Evolutionary conservation across 257 asterid species (phyloP).

Genomic region (Solanum virginianum): DNA sequence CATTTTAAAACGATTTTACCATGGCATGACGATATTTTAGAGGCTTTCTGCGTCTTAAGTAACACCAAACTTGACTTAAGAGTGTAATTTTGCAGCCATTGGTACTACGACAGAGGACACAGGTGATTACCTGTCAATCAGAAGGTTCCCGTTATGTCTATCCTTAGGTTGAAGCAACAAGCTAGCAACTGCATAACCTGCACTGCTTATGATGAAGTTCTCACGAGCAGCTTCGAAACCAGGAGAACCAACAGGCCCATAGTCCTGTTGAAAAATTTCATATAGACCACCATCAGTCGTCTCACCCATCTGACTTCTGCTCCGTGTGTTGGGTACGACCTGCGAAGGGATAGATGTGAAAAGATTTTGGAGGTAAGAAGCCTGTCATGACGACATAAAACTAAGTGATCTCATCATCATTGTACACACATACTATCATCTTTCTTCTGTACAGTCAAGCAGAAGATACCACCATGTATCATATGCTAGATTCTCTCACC

Average conservation of each 20-base stretch:
- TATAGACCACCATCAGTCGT: constrained; percentile 97
- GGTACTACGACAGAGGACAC: neutral
- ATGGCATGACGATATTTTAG: neutral
- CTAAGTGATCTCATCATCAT: neutral
- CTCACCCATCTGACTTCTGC: constrained; percentile 99
- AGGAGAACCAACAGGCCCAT: constrained; percentile 95
- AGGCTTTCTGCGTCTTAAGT: neutral
- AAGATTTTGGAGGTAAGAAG: neutral
- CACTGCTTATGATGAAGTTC: constrained; percentile 94
- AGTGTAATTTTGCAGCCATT: neutral
- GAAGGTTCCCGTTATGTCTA: constrained; percentile 96
- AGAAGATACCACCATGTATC: neutral
- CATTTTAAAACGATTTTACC: neutral
- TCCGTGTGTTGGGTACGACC: constrained; percentile 94
- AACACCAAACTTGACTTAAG: neutral
- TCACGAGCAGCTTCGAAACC: constrained; percentile 95
- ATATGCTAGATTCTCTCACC: neutral
- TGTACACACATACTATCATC: neutral
- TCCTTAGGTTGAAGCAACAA: constrained; percentile 99
- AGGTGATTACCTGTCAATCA: constrained; percentile 77
- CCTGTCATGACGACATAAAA: neutral
- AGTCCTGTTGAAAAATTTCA: constrained; percentile 98
- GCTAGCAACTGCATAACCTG: constrained; percentile 99
- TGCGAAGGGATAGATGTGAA: constrained; percentile 15
- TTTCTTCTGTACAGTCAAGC: neutral